phyloP scores from a whole-genome alignment of 306 rosid genomes.

The Pterocarpus macrocarpus region DNA sequence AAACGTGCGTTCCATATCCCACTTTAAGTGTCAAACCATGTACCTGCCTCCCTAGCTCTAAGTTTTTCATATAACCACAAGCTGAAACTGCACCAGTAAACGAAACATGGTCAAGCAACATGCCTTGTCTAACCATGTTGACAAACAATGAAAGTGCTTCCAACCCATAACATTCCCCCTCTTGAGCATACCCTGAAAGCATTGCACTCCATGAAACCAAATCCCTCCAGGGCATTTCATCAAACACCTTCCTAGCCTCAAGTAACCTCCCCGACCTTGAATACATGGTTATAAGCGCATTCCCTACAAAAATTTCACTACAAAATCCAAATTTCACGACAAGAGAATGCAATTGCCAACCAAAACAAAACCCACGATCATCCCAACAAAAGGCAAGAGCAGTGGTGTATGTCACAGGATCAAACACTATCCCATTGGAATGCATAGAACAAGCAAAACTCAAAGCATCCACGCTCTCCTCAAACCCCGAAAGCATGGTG shows the following conservation, averaged over 20 bases:
- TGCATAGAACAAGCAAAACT: conserved; percentile 68
- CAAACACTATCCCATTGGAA: conserved; percentile 63
- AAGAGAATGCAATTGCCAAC: conserved; percentile 74
- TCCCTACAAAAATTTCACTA: conserved; percentile 75
- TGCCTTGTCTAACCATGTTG: conserved; percentile 72
- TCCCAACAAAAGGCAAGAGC: conserved; percentile 71
- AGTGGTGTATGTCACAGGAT: conserved; percentile 73
- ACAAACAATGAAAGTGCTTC: conserved; percentile 66
- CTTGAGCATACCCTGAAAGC: conserved; percentile 81
- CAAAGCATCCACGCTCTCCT: conserved; percentile 67
- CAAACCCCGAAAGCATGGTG: conserved; percentile 80
- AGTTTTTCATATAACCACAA: conserved; percentile 71
- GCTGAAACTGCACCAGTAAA: conserved; percentile 84
- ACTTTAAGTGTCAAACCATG: conserved; percentile 70
- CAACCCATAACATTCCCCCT: conserved; percentile 64
- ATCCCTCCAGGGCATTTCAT: conserved; percentile 71
- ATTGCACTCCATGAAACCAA: conserved; percentile 85
- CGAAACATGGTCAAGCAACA: conserved; percentile 74
- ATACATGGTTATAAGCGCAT: conserved; percentile 80
- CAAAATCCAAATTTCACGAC: conserved; percentile 64
- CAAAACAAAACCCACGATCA: conserved; percentile 62
- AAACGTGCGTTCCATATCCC: conserved; percentile 67
- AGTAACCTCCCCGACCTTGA: conserved; percentile 66
- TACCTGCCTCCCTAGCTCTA: conserved; percentile 72
- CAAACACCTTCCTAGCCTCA: conserved; percentile 72